These are phyloP conservation scores for Pezicula rhizophila DNA, from an alignment of 2,329 filamentous ascomycete species.

Conservation along the genomic window DNA sequence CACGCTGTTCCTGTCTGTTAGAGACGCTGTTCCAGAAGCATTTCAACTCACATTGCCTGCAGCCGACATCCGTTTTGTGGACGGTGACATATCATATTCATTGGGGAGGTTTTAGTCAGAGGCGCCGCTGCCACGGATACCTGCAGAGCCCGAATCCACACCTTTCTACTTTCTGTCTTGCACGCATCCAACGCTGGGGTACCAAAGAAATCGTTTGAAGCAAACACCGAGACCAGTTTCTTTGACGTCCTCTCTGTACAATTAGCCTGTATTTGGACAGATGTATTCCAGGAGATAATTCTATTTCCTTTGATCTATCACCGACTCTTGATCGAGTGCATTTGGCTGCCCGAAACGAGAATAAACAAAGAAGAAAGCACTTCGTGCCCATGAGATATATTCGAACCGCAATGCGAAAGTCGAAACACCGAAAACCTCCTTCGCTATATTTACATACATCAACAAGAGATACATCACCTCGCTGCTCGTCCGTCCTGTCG, in stretches of 20 bases:
- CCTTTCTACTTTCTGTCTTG: slow-evolving; percentile 16
- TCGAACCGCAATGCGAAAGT: slow-evolving; percentile 28
- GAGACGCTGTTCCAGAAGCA: slow-evolving; percentile 24
- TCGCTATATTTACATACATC: slow-evolving; percentile 21
- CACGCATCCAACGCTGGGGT: slow-evolving; percentile 12
- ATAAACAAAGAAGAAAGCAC: slow-evolving; percentile 38
- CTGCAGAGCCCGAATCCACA: slow-evolving; percentile 22
- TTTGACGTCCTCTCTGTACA: slow-evolving; percentile 14
- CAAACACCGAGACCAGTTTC: slow-evolving; percentile 12
- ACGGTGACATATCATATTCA: slow-evolving; percentile 7
- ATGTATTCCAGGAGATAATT: slow-evolving; percentile 21
- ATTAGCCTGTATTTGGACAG: slow-evolving; percentile 11
- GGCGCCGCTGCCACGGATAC: slow-evolving; percentile 21
- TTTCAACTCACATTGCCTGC: slow-evolving; percentile 18
- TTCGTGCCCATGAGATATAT: slow-evolving; percentile 42
- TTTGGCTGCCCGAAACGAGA: slow-evolving; percentile 7
- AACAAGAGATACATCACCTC: slow-evolving; percentile 24
- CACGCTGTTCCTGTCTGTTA: slow-evolving; percentile 15
- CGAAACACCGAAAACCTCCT: slow-evolving; percentile 26
- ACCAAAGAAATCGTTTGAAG: slow-evolving; percentile 9
- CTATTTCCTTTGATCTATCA: slow-evolving; percentile 5
- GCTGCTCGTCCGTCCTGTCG: slow-evolving; percentile 26
- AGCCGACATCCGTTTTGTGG: slow-evolving; percentile 19
- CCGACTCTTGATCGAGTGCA: slow-evolving; percentile 8
- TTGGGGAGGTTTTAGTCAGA: slow-evolving; percentile 17